Conservation (phyloP, 495 filamentous ascomycete genomes). For the Filosporella fistucella region DNA sequence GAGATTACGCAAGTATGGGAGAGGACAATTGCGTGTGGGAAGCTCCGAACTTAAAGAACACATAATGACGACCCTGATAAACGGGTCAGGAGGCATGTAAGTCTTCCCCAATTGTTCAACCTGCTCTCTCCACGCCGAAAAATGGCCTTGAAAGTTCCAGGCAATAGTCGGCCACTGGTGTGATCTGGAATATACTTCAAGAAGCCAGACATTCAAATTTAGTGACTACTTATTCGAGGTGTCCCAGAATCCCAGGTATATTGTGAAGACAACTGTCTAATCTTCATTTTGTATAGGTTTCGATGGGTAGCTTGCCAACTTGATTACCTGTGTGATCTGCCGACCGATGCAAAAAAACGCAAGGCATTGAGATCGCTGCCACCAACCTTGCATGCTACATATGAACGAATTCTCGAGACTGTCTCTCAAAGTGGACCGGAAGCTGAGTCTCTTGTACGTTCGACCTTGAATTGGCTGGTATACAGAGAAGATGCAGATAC, state of each 20-base stretch:
- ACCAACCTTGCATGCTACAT: constrained; percentile 27
- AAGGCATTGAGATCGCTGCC: constrained; percentile 29
- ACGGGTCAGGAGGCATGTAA: constrained; percentile 28
- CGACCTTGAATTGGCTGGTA: not conserved
- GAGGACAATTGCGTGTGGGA: constrained; percentile 18
- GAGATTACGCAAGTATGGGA: constrained; percentile 14
- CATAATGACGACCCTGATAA: constrained; percentile 27
- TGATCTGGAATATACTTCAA: too few species aligned
- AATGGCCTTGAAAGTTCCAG: too few species aligned
- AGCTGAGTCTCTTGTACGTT: not conserved
- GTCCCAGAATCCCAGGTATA: too few species aligned
- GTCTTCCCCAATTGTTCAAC: too few species aligned
- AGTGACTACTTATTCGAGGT: too few species aligned
- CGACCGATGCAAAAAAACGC: constrained; percentile 26
- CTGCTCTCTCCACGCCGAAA: not conserved
- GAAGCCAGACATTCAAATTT: too few species aligned
- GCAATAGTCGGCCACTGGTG: too few species aligned
- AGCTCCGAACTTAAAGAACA: constrained; percentile 25
- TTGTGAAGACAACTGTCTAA: too few species aligned
- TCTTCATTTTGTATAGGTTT: constrained; percentile 31
- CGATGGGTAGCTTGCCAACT: constrained; percentile 37
- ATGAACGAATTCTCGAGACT: constrained; percentile 30
- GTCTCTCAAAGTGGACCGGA: constrained; percentile 2
- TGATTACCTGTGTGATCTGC: constrained; percentile 30
- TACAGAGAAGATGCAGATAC: too few species aligned